Conservation (phyloP, 192 early-diverging fungal species). For the Entophlyctis luteolus region DNA sequence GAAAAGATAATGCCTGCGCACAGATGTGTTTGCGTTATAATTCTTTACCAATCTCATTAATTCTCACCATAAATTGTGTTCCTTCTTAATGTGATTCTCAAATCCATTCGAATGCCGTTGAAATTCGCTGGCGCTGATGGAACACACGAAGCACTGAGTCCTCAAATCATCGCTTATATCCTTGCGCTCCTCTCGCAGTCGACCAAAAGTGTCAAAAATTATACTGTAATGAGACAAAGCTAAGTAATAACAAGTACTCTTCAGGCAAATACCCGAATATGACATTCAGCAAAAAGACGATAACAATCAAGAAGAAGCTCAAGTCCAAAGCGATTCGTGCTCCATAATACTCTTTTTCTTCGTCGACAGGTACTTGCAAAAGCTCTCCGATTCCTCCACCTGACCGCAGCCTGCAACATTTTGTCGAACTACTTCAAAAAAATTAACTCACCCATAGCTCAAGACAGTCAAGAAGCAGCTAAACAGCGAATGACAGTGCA, state of each 20-base stretch:
- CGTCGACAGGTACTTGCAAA: constrained; percentile 22
- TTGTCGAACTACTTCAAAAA: background rate
- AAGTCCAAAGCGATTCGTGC: constrained; percentile 32
- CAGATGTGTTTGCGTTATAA: background rate
- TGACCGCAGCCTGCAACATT: constrained; percentile 19
- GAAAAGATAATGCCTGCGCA: constrained; percentile 36
- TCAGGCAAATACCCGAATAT: constrained; percentile 30
- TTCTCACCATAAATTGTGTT: constrained; percentile 38
- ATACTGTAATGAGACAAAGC: constrained; percentile 24
- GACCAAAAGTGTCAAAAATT: constrained; percentile 41
- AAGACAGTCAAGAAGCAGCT: constrained; percentile 35
- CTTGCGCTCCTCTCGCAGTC: constrained; percentile 35
- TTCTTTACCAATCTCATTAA: background rate
- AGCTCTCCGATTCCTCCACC: constrained; percentile 38
- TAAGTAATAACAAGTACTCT: background rate
- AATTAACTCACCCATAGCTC: constrained; percentile 28
- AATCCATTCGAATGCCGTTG: constrained; percentile 35
- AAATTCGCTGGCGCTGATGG: constrained; percentile 35
- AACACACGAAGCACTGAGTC: constrained; percentile 34
- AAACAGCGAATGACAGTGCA: constrained; percentile 31
- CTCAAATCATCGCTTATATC: constrained; percentile 34
- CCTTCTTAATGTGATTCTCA: constrained; percentile 32
- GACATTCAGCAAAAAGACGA: constrained; percentile 39
- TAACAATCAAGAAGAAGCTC: constrained; percentile 35
- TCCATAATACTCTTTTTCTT: constrained; percentile 26